Percentiles rank a stretch among this genome's conserved stretches.
These are phyloP conservation scores for Phalaenopsis equestris DNA, from an alignment of 106 monocot species.

Conservation along the genomic window DNA sequence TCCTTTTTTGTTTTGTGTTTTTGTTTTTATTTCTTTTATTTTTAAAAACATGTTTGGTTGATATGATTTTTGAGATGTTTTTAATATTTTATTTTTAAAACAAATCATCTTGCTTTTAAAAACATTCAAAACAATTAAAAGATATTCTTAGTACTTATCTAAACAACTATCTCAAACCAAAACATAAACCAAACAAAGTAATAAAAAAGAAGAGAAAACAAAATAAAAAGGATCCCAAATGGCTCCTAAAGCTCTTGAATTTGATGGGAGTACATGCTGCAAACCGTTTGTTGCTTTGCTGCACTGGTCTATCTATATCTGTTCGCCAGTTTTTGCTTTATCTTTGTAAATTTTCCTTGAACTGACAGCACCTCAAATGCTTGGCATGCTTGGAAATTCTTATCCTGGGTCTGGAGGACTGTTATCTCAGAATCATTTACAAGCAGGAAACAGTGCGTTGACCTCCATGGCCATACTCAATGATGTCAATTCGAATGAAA, in stretches of 20 bases:
- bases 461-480: conserved; percentile 80
- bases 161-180: too few relatives aligned
- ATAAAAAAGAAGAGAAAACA: too few relatives aligned
- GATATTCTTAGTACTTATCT: too few relatives aligned
- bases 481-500: conserved; percentile 68
- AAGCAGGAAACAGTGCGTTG: background rate
- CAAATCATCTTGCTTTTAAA: too few relatives aligned
- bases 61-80: too few relatives aligned
- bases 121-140: too few relatives aligned
- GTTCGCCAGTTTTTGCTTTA: background rate
- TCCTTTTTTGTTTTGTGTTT: too few relatives aligned
- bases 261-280: background rate
- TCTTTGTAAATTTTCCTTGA: background rate
- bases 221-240: too few relatives aligned
- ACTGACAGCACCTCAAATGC: conserved; percentile 68
- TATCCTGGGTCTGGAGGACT: conserved; percentile 71
- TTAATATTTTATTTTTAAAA: too few relatives aligned
- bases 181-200: too few relatives aligned
- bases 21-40: too few relatives aligned
- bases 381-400: conserved; percentile 89
- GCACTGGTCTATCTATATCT: background rate
- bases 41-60: too few relatives aligned
- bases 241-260: background rate
- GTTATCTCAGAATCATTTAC: conserved; percentile 60
- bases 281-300: background rate